A percentile compares a stretch with the other conserved stretches of the same genome.
Evolutionary conservation across 805 yeast genomes (phyloP).

Genomic region (Kazachstania viticola): DNA sequence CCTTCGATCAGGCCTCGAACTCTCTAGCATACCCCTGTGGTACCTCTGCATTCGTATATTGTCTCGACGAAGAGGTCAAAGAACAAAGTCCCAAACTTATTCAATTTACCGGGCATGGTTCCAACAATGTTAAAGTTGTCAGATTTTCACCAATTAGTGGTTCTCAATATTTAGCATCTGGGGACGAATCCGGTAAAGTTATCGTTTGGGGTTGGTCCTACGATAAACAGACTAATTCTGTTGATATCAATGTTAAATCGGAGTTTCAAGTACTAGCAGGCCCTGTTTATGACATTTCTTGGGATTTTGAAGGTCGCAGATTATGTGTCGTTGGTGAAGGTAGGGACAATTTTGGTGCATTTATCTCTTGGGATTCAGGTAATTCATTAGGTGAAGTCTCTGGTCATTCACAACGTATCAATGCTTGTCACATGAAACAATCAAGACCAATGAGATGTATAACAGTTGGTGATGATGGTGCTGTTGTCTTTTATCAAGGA

Average conservation of each 20-base stretch:
- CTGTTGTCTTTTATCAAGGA: constrained; percentile 74
- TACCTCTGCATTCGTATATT: constrained; percentile 63
- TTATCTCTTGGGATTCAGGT: constrained; percentile 89
- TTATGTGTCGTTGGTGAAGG: constrained; percentile 94
- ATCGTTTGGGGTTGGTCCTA: constrained; percentile 67
- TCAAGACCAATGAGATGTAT: constrained; percentile 88
- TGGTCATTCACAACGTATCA: constrained; percentile 79
- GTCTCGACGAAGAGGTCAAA: constrained; percentile 42
- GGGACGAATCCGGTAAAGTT: constrained; percentile 83
- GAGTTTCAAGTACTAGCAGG: constrained; percentile 76
- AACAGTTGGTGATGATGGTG: constrained; percentile 83
- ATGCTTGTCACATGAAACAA: constrained; percentile 75
- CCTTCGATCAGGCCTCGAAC: constrained; percentile 60
- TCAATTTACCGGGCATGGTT: constrained; percentile 66
- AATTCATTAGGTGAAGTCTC: constrained; percentile 94
- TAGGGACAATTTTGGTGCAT: constrained; percentile 81
- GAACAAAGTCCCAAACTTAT: constrained; percentile 11
- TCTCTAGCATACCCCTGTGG: constrained; percentile 76
- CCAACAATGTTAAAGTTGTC: constrained; percentile 65
- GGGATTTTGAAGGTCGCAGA: constrained; percentile 85
- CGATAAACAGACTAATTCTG: constrained; percentile 37
- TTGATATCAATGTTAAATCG: constrained; percentile 48
- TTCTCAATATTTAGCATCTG: constrained; percentile 84
- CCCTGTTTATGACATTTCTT: constrained; percentile 67
- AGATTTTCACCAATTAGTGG: constrained; percentile 61